Evolutionary conservation across 2,329 filamentous ascomycete species (phyloP), one percentile per base, ranked within the genome.

Genomic region (Ilyonectria destructans): DNA sequence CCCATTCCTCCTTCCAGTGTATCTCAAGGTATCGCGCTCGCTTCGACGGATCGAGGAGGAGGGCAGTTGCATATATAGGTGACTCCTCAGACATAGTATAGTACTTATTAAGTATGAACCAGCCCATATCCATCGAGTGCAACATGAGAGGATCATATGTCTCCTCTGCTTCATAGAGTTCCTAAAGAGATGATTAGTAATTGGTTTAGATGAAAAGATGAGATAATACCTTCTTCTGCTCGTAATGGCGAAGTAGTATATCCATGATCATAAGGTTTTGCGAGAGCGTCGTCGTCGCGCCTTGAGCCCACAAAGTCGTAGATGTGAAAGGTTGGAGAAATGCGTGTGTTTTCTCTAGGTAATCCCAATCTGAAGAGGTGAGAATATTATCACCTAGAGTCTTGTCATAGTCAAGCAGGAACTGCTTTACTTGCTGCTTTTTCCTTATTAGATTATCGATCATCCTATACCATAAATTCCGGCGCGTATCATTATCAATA

Each of bases 51-150:
- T 23, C 23, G 23, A 23, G 23, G 40, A 70, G 65, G 33, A 70
- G 57, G n/a, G 68, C 65, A 46, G 68, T 46, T 23, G 65, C 29
- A 45, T 70, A 68, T 3, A 45, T 46, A 65, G 65, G 68, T 10
- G 54, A 40, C 40, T 65, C 49, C 31, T 62, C 68, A 29, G 58
- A 45, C 21, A 68, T 35, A 46, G 61, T 40, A 29, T 70, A 62
- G 37, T 70, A 68, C 31, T 70, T 65, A 49, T 70, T 26, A 37
- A 70, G 60, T 35, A 68, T 21, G 37, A 68, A 65, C 68, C 23
- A 23, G 23, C 23, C 23, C 23, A 23, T 23, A 23, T 23, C 23
- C 2, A 23, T 23, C 2, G 23, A 62, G 51, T 65, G 64, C 40
- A 45, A 6, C 40, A 45, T 21, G 40, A 21, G 40, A 45, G 40